Conservation (phyloP, 148 eudicot genomes). For the Selenicereus undatus region DNA sequence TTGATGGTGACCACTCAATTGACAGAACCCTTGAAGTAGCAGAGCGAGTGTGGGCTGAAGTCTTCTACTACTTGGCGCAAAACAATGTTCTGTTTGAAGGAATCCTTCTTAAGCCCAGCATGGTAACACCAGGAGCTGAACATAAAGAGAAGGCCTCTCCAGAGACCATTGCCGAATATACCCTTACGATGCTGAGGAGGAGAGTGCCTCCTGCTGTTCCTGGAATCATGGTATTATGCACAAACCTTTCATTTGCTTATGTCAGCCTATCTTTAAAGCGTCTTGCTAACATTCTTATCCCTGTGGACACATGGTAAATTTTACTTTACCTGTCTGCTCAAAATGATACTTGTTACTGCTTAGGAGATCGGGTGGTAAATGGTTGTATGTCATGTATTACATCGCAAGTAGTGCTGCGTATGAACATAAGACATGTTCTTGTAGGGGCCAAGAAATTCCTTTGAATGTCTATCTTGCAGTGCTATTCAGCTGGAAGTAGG, state of each 20-base stretch:
- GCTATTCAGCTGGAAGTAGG: background rate
- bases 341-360: background rate
- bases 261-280: background rate
- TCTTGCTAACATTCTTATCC: background rate
- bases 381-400: background rate
- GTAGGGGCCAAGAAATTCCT: background rate
- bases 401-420: background rate
- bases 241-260: constrained; percentile 5
- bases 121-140: constrained; percentile 99
- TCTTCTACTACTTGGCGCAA: constrained; percentile 81
- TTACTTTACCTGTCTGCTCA: background rate
- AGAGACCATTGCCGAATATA: constrained; percentile 71
- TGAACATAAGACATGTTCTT: background rate
- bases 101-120: constrained; percentile 92
- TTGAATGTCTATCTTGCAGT: background rate
- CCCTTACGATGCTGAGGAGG: constrained; percentile 82
- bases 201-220: constrained; percentile 99
- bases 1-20: constrained; percentile 94
- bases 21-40: constrained; percentile 94
- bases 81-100: constrained; percentile 88
- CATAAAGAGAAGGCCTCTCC: constrained; percentile 87
- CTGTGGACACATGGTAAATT: background rate
- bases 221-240: constrained; percentile 76
- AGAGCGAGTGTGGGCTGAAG: constrained; percentile 89
- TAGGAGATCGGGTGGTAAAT: background rate